Base-by-base conservation (phyloP, 176 grass and related monocot species). In the Oryza brachyantha region DNA sequence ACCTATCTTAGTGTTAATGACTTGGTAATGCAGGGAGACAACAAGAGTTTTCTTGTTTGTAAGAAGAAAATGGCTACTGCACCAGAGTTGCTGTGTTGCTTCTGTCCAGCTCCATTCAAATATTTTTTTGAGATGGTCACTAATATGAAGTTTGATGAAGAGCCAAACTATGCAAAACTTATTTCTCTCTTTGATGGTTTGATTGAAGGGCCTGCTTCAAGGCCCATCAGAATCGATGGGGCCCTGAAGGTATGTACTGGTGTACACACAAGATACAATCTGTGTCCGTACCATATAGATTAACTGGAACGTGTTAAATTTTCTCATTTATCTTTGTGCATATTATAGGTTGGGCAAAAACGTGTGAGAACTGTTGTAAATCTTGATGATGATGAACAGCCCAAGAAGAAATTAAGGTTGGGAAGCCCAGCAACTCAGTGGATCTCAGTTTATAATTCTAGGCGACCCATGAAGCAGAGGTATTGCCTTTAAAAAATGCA, bases 31-130 rank as follows among this genome's bases (percentile, higher is more conserved):
- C 69, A 97, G 93, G 93, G 90, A 69, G 90, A 97, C 75, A 93
- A 97, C 73, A 97, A 97, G 77, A 90, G 83, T 75, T 97, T 97
- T 86, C 88, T 97, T 82, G 90, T 97, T 78, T 93, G 93, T 84
- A 97, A 93, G 88, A 97, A 90, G 80, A 97, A 97, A 76, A 97
- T 93, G 93, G 81, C 73, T 46, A 91, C 93, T 60, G 86, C 93
- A 50, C 83, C 93, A 21, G 90, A 90, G 74, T 40, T 86, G 16
- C 62, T 97, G 58, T 84, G 87, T 74, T 88, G 85, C 67, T 86
- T 86, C 78, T 93, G 93, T 88, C 93, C 90, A 73, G 65, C 90
- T 72, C 93, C 93, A 63, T 90, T 97, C 73, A 97, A 91, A 80
- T 73, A 89, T 73, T 97, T 97, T 80, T 83, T 97, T 68, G 90